Evolutionary conservation across 352 stramenopile genomes (phyloP), one percentile per base, ranked within the genome.

Genomic region (Bremia lactucae): DNA sequence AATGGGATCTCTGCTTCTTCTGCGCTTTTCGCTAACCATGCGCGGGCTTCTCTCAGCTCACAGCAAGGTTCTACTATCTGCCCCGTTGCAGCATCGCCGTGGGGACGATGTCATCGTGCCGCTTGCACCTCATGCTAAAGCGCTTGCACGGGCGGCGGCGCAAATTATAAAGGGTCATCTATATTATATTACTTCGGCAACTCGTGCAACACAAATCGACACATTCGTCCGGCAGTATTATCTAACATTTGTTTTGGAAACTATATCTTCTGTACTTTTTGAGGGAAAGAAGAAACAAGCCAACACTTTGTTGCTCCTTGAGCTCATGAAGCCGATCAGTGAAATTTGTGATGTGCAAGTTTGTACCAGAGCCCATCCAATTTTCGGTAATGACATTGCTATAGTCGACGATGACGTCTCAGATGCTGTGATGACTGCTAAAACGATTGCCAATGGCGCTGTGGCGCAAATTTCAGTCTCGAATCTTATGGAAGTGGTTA

Each of bases 221-320:
- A 48, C 44, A 2, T 87, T 87, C 20, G 73, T 76, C 3, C 72
- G 68, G 46, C 73, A 86, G 43, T 90, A 85, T 41, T 87, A 85
- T 31, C 44, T 88, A 2, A 68, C 71, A 9, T 93, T 86, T 16
- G 51, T 90, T 2, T 52, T 93, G 23, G 80, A 93, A 43, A 90
- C 80, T 5, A 70, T 87, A 7, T 72, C 79, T 24, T 55, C 65
- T 26, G 62, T 86, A 3, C 26, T 89, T 9, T 89, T 90, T 35
- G 77, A 89, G 16, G 61, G 57, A 24, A 87, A 83, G 55, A 83
- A 78, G 34, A 86, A 82, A 29, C 75, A 84, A 52, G 55, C 68
- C 4, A 90, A 89, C 33, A 83, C 74, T 2, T 29, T 90, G 28
- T 40, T 89, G 36, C 52, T 93, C 42, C 52, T 72, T 2, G 63